These are phyloP conservation scores for Tetracladium marchalianum DNA, from an alignment of 495 filamentous ascomycete genomes.

Conservation along the genomic window DNA sequence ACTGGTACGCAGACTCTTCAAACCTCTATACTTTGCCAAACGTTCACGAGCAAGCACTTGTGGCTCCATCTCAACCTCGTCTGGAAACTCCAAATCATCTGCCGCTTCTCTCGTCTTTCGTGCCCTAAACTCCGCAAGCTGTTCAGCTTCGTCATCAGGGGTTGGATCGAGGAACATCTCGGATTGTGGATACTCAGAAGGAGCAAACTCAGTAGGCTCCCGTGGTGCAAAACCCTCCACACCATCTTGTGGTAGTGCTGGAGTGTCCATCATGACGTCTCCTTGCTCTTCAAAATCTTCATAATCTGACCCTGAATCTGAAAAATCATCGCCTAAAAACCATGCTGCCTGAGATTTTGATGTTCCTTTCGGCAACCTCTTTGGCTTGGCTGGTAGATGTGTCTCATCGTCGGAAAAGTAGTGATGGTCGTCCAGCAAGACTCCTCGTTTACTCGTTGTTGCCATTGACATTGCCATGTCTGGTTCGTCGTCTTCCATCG, in stretches of 20 bases:
- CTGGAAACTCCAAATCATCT: conserved; percentile 91
- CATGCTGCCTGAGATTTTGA: conserved; percentile 90
- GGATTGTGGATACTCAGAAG: conserved; percentile 79
- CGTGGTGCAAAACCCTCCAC: conserved; percentile 59
- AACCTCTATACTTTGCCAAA: conserved; percentile 71
- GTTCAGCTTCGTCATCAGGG: conserved; percentile 61
- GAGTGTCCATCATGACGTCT: conserved; percentile 38
- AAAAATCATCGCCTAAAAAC: conserved; percentile 69
- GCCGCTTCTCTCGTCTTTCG: conserved; percentile 67
- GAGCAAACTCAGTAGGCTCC: conserved; percentile 66
- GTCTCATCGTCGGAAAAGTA: conserved; percentile 91
- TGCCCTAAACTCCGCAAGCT: conserved; percentile 68
- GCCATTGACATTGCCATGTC: conserved; percentile 38
- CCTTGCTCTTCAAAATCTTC: conserved; percentile 52
- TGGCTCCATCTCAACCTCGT: conserved; percentile 91
- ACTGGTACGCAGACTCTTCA: conserved; percentile 82
- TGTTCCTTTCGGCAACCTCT: conserved; percentile 78
- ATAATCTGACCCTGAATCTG: conserved; percentile 76
- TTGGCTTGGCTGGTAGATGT: conserved; percentile 50
- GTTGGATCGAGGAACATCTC: conserved; percentile 85
- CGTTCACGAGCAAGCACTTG: conserved; percentile 79
- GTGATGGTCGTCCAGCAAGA: conserved; percentile 91
- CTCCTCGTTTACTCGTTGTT: conserved; percentile 54
- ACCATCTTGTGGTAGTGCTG: conserved; percentile 56
- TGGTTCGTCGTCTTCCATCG: conserved; percentile 55